Evolutionary conservation across 75 land plant genomes (phyloP).

Genomic region (Pinus taeda): DNA sequence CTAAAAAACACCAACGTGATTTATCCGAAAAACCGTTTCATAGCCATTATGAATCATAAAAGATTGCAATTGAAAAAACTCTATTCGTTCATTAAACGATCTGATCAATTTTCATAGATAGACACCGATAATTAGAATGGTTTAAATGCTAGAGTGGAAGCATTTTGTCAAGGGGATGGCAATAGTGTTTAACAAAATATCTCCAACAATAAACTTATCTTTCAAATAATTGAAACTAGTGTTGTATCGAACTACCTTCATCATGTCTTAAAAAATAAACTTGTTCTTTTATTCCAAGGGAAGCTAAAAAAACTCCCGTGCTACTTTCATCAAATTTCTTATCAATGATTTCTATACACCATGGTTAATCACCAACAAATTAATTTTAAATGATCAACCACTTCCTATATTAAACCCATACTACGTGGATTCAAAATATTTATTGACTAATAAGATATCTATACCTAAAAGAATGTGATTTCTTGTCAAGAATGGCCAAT

Average conservation of each 20-base stretch:
- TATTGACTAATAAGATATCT: not conserved
- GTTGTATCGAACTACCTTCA: conserved; percentile 54
- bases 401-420: not conserved
- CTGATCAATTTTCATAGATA: not conserved
- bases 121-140: conserved; percentile 50
- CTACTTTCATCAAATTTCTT: conserved; percentile 24
- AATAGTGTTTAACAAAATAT: conserved; percentile 63
- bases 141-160: conserved; percentile 49
- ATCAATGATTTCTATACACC: conserved; percentile 34
- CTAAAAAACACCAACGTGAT: too few relatives aligned
- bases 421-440: not conserved
- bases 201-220: conserved; percentile 64
- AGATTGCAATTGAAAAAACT: too few relatives aligned
- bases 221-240: conserved; percentile 43
- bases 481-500: conserved; percentile 20
- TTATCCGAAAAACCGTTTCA: too few relatives aligned
- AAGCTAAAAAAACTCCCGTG: conserved; percentile 40
- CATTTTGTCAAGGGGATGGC: conserved; percentile 34
- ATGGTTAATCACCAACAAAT: conserved; percentile 55
- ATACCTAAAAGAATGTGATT: conserved; percentile 31
- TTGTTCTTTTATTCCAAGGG: conserved; percentile 44
- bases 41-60: too few relatives aligned
- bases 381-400: not conserved
- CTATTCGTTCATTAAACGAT: not conserved
- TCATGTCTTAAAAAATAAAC: conserved; percentile 24